Percentiles rank a stretch among this genome's conserved stretches.
Evolutionary conservation across 2,329 filamentous ascomycete genomes (phyloP).

Genomic region (Alternaria sp.): DNA sequence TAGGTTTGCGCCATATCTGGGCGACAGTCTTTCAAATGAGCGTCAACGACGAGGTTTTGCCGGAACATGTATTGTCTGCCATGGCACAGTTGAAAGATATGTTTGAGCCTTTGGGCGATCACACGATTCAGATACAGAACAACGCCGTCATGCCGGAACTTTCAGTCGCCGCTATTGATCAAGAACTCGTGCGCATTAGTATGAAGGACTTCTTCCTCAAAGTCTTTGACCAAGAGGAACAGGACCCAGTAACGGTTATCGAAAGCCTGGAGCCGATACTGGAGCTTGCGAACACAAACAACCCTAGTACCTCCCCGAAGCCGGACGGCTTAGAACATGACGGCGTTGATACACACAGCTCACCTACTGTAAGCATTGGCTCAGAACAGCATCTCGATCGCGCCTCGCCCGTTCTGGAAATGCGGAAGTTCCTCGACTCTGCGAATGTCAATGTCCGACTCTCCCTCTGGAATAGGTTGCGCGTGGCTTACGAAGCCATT

Average conservation of each 20-base stretch:
- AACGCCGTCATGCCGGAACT: constrained; percentile 89
- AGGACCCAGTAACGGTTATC: constrained; percentile 83
- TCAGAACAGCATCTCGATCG: constrained; percentile 9
- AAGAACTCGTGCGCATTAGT: constrained; percentile 88
- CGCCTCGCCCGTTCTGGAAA: constrained; percentile 64
- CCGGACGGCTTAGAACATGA: constrained; percentile 11
- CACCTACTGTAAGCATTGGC: constrained; percentile 15
- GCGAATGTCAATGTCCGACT: constrained; percentile 83
- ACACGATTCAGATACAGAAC: constrained; percentile 72
- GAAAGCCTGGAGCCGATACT: constrained; percentile 92
- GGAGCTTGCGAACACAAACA: constrained; percentile 60
- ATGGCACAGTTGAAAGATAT: constrained; percentile 67
- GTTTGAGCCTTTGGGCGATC: constrained; percentile 56
- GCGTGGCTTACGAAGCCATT: constrained; percentile 85
- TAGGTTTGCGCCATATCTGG: constrained; percentile 70
- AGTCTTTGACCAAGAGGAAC: constrained; percentile 82
- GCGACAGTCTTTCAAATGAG: constrained; percentile 67
- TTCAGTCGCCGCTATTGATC: constrained; percentile 80
- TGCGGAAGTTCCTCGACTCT: constrained; percentile 82
- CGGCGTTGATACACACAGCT: constrained; percentile 10
- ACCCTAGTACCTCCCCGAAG: constrained; percentile 2
- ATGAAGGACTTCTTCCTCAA: constrained; percentile 96
- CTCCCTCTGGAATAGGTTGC: constrained; percentile 89
- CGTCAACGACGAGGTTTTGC: constrained; percentile 60
- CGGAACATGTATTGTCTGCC: constrained; percentile 66